Conservation (phyloP, 805 yeast genomes). For the Yarrowia divulgata region DNA sequence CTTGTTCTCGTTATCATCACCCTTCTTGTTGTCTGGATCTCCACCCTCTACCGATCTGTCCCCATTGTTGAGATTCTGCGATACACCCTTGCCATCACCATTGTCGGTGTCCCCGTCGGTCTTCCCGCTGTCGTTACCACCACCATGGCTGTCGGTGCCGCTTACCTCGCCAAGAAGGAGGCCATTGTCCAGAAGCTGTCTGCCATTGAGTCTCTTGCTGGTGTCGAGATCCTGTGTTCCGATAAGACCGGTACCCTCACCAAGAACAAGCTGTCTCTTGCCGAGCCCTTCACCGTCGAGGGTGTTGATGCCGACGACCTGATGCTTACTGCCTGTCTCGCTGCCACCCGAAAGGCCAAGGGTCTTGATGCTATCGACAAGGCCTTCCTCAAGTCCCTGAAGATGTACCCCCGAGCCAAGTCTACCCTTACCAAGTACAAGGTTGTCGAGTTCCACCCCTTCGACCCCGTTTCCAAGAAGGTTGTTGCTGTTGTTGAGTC, state of each 20-base stretch:
- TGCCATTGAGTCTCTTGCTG: slow-evolving; percentile 96
- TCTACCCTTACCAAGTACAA: slow-evolving; percentile 91
- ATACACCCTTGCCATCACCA: slow-evolving; percentile 93
- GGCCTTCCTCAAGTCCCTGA: slow-evolving; percentile 93
- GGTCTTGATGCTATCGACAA: slow-evolving; percentile 97
- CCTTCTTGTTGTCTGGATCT: slow-evolving; percentile 87
- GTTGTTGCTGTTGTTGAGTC: slow-evolving; percentile 95
- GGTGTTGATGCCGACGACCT: slow-evolving; percentile 96
- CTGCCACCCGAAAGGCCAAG: slow-evolving; percentile 97
- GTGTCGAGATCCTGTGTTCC: slow-evolving; percentile 97
- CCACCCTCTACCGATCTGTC: slow-evolving; percentile 92
- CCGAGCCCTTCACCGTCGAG: slow-evolving; percentile 97
- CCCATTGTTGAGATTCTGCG: slow-evolving; percentile 86
- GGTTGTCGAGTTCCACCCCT: slow-evolving; percentile 94
- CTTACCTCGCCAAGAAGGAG: slow-evolving; percentile 95
- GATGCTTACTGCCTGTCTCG: slow-evolving; percentile 97
- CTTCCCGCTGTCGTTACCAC: slow-evolving; percentile 98
- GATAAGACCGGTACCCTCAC: slow-evolving; percentile 98
- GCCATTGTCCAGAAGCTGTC: slow-evolving; percentile 96
- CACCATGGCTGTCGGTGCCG: slow-evolving; percentile 99
- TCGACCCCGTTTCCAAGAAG: slow-evolving; percentile 97
- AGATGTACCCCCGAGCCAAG: slow-evolving; percentile 89
- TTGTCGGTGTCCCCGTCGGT: slow-evolving; percentile 98
- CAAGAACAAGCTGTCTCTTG: slow-evolving; percentile 93
- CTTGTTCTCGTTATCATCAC: slow-evolving; percentile 88